Evolutionary conservation across 106 monocot species (phyloP).

Genomic region (Platanthera zijinensis): DNA sequence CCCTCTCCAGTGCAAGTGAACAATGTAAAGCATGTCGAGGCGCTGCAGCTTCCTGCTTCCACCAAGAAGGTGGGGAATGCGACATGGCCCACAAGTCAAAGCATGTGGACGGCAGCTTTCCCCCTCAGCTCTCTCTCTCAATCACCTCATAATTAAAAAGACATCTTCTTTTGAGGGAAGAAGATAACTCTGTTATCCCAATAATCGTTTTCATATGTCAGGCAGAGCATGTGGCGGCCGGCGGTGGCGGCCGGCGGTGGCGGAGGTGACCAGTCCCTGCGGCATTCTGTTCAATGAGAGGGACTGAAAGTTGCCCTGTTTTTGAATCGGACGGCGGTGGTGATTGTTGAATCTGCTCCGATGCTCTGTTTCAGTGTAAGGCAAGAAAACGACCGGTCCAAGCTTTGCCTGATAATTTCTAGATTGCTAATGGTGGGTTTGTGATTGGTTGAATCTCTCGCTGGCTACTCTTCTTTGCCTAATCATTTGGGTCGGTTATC

Average conservation of each 20-base stretch:
- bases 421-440: no score
- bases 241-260: neutral
- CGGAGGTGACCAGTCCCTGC: neutral
- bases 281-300: no score
- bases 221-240: constrained; percentile 4
- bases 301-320: constrained; percentile 2
- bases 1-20: neutral
- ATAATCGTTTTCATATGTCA: neutral
- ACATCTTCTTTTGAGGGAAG: constrained; percentile 8
- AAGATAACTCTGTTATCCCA: neutral
- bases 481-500: no score
- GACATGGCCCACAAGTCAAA: neutral
- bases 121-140: neutral
- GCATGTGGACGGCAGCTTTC: neutral
- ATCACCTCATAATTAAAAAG: neutral
- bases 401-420: no score
- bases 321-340: no score
- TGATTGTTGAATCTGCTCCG: no score
- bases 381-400: no score
- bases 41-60: neutral
- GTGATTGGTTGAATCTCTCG: no score
- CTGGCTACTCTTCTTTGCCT: no score
- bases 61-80: neutral
- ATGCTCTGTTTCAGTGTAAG: no score
- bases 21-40: neutral